Base-by-base conservation (phyloP, 2,329 filamentous ascomycete genomes). In the Allantophomopsis cytisporea region DNA sequence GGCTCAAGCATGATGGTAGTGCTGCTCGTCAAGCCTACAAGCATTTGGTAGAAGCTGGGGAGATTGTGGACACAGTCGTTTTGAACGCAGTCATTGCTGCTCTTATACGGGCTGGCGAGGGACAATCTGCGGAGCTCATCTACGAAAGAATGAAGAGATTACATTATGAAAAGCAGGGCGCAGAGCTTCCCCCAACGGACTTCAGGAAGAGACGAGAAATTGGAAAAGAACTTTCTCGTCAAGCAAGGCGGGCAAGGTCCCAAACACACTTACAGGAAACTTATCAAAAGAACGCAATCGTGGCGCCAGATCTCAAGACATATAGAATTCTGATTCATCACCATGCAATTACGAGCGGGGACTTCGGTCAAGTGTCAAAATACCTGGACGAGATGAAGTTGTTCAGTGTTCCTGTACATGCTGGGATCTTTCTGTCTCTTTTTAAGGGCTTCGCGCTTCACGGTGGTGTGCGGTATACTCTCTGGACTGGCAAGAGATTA, bases 11-110 rank as follows among this genome's bases (percentile, higher is more conserved):
- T 44, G 81, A 95, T 54, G 77, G 80, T 2, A 71, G 78, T 43
- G 83, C 75, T 3, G 75, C 94, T 16, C 71, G 87, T 35, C 71
- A 71, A 23, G 79, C 84, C 0, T 98, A 95, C 58, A 73, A 72
- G 45, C 77, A 87, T 16, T 81, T 94, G 59, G 81, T 96, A n/a
- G 66, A 82, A 31, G 73, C 78, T 0, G 86, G 87, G 28, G 85
- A 96, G 56, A 78, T 95, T 45, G 78, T 98, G 40, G 89, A 96
- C 56, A 88, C 84, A 0, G 69, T 82, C 2, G 81, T 87, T 12
- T 68, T 96, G 57, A 96, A 96, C 54, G 84, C 82, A 49, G 77
- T 95, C 50, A 83, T 96, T 45, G 69, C 77, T 0, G 79, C 86
- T 2, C 69, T 96, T 15, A 67, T 95, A 34, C 70, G 76, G 41